Percentiles rank a stretch among this genome's conserved stretches.
phyloP scores from a whole-genome alignment of 768 basidiomycete genomes.

The Vishniacozyma victoriae region DNA sequence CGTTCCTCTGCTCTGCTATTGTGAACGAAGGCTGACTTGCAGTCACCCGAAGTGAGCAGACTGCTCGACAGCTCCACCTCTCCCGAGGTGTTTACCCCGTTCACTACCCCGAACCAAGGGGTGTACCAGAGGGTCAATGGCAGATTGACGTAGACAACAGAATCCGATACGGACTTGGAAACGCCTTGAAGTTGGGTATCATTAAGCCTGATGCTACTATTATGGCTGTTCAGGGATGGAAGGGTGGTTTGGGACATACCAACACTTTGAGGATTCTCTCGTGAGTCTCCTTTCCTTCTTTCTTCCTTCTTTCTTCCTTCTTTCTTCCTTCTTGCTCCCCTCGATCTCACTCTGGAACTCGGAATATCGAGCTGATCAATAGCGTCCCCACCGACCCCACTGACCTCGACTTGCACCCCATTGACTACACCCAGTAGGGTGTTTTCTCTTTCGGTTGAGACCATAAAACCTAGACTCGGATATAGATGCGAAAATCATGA shows the following conservation, averaged over 20 bases:
- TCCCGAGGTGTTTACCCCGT: constrained; percentile 96
- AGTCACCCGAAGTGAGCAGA: constrained; percentile 96
- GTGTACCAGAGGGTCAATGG: constrained; percentile 83
- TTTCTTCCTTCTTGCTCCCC: neutral
- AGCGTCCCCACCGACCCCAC: constrained; percentile 43
- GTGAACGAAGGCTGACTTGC: constrained; percentile 3
- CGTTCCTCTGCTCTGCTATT: constrained; percentile 31
- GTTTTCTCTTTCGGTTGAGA: no score
- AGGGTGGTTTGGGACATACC: constrained; percentile 91
- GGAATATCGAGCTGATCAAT: neutral
- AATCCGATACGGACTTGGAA: constrained; percentile 62
- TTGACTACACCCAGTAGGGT: constrained; percentile 25
- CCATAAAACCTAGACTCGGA: neutral
- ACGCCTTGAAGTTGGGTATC: constrained; percentile 74
- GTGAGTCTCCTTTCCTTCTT: constrained; percentile 39
- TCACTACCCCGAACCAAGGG: constrained; percentile 92
- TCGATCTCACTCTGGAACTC: neutral
- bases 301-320: constrained; percentile 17
- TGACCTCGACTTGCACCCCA: constrained; percentile 45
- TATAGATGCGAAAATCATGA: neutral
- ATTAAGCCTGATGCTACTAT: constrained; percentile 83
- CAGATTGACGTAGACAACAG: constrained; percentile 72
- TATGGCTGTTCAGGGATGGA: constrained; percentile 98
- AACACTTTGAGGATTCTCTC: no score
- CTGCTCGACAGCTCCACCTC: constrained; percentile 91